Evolutionary conservation across 371 early-diverging fungal genomes (phyloP), one percentile per base, ranked within the genome.

Genomic region (Nosema muscidifuracis): DNA sequence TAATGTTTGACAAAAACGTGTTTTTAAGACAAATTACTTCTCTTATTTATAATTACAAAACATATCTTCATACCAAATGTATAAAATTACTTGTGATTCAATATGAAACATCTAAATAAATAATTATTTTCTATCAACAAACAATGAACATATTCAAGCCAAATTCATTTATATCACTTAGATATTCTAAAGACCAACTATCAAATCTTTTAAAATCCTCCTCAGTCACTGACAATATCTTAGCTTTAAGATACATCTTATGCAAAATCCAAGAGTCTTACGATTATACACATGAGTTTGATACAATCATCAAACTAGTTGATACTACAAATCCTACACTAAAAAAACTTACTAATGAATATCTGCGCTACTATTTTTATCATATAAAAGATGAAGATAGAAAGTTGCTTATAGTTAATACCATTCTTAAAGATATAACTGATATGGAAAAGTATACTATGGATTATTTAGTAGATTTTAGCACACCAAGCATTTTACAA

Each of bases 231-330:
- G 47, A 60, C 28, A 30, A 18, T 15, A 61, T 58, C 6, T 10
- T 68, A 10, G 67, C 56, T 13, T 33, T 74, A 42, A 70, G 33
- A 34, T 64, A 47, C 24, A 36, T 74, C 20, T 10, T 78, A 12
- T 65, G 78, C 36, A 74, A 67, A 63, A 44, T 65, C 43, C 78
- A 78, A 44, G 31, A 67, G 22, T 60, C 63, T 16, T 58, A 78
- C 16, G 78, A 78, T 43, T 31, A 75, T 15, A 36, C 20, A 1
- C n/a, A 20, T 9, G 22, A 75, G 7, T 64, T 44, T 40, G 36
- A 44, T 30, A 65, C 65, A 18, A 55, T 78, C 2, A 31, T 78
- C 0, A 78, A 55, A 36, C 33, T 71, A 33, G 58, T 72, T 15
- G 73, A 73, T 61, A 71, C 75, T 1, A 28, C 42, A 4, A 53